Conservation (phyloP, 495 filamentous ascomycete species). For the Penicillium coffeae region DNA sequence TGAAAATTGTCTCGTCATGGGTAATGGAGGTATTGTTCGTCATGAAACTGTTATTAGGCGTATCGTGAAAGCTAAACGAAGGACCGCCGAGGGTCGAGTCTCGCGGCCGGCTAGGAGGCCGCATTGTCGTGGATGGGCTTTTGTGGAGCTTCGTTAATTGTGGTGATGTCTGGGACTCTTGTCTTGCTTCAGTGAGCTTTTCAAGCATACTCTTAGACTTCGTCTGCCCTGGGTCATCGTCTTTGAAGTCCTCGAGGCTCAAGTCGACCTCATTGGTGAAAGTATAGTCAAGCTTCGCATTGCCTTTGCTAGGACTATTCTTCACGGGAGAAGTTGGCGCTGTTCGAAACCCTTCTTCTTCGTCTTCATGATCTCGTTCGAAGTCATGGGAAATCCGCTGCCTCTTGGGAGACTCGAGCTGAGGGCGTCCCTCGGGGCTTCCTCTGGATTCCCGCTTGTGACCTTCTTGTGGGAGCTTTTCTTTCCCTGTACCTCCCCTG, state of each 20-base stretch:
- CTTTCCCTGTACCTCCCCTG: too few species aligned
- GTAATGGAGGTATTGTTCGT: background rate
- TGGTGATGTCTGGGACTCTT: background rate
- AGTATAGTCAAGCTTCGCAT: background rate
- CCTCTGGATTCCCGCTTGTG: background rate
- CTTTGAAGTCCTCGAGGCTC: background rate
- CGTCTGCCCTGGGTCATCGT: background rate
- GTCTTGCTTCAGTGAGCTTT: background rate
- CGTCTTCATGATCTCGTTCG: slow-evolving; percentile 4
- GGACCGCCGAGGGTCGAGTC: background rate
- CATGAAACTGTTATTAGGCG: background rate
- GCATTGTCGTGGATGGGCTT: background rate
- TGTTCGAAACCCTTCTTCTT: slow-evolving; percentile 36
- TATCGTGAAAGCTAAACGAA: background rate
- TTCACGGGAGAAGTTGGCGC: slow-evolving; percentile 39
- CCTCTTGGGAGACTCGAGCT: slow-evolving; percentile 21
- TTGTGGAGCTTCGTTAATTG: background rate
- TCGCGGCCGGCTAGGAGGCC: background rate
- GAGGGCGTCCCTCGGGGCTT: background rate
- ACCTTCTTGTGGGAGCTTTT: background rate
- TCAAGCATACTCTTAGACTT: background rate
- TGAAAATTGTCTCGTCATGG: background rate
- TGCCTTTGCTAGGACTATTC: background rate
- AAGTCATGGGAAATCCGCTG: slow-evolving; percentile 11
- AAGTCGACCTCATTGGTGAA: background rate